Percentiles rank a stretch among this genome's conserved stretches.
Conservation (phyloP, 73 alveolate species). For the Paramecium sonneborni region DNA sequence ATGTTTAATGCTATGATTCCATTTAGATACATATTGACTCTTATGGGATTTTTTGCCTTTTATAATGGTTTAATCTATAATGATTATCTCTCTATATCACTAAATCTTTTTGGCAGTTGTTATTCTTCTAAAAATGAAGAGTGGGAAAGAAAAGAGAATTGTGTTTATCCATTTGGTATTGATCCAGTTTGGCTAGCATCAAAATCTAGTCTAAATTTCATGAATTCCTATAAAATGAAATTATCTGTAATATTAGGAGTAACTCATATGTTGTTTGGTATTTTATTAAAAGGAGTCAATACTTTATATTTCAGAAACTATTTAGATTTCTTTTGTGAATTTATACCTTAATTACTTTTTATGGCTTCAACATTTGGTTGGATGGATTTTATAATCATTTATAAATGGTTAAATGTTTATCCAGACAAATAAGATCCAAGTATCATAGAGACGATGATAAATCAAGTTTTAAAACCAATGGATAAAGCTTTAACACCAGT, state of each 20-base stretch:
- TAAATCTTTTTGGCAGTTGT: slow-evolving; percentile 81
- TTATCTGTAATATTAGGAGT: slow-evolving; percentile 89
- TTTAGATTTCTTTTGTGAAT: slow-evolving; percentile 81
- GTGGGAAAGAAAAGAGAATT: slow-evolving; percentile 56
- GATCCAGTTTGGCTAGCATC: slow-evolving; percentile 88
- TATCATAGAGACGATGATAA: slow-evolving; percentile 4
- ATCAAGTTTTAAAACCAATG: not conserved
- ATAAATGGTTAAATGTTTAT: slow-evolving; percentile 88
- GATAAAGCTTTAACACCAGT: slow-evolving; percentile 70
- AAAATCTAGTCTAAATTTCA: slow-evolving; percentile 72
- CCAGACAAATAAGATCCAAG: slow-evolving; percentile 82
- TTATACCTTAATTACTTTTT: slow-evolving; percentile 81
- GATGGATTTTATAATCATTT: slow-evolving; percentile 86
- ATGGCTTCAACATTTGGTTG: slow-evolving; percentile 86
- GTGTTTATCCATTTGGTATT: slow-evolving; percentile 82
- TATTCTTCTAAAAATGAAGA: slow-evolving; percentile 41
- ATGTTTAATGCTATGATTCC: slow-evolving; percentile 60
- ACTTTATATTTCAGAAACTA: slow-evolving; percentile 65
- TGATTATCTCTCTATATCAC: slow-evolving; percentile 86
- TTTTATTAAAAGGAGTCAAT: slow-evolving; percentile 84
- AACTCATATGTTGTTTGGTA: slow-evolving; percentile 85
- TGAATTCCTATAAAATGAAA: slow-evolving; percentile 90
- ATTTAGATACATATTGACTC: slow-evolving; percentile 77
- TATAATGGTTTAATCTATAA: slow-evolving; percentile 88
- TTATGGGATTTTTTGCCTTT: slow-evolving; percentile 88